These are phyloP conservation scores for baker's yeast (Saccharomyces cerevisiae) DNA, from an alignment of 805 yeast species.

Conservation along the genomic window DNA sequence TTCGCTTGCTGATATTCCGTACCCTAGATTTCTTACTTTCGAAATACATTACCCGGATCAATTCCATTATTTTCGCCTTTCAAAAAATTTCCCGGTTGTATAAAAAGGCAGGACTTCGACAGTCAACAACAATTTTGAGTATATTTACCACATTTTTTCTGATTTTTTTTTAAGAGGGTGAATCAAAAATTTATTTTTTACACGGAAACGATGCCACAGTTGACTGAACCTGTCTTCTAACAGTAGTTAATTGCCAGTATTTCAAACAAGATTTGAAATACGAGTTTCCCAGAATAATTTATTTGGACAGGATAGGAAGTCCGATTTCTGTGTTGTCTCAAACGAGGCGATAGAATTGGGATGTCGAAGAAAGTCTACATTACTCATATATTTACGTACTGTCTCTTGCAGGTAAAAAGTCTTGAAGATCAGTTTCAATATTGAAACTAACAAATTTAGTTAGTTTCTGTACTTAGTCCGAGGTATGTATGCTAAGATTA, in stretches of 20 bases:
- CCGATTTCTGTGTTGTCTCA: conserved; percentile 29
- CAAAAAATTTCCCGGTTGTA: background rate
- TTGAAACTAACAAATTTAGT: background rate
- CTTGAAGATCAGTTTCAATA: too few species aligned
- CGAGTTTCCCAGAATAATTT: conserved; percentile 32
- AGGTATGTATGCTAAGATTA: background rate
- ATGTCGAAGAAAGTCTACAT: conserved; percentile 35
- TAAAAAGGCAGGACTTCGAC: background rate
- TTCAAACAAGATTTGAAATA: conserved; percentile 25
- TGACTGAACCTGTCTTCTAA: conserved; percentile 29
- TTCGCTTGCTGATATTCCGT: background rate
- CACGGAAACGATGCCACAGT: conserved; percentile 35
- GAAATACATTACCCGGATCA: background rate
- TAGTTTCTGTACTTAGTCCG: too few species aligned
- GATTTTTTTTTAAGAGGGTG: conserved; percentile 15
- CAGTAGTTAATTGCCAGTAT: conserved; percentile 34
- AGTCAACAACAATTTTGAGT: background rate
- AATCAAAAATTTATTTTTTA: conserved; percentile 24
- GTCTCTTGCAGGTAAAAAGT: background rate
- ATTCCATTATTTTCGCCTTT: too few species aligned
- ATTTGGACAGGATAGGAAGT: conserved; percentile 33
- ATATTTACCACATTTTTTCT: background rate
- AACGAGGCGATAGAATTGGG: conserved; percentile 28
- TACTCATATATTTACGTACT: conserved; percentile 2
- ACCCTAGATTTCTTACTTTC: background rate